These are phyloP conservation scores for Cyclanthera cordifolia DNA, from an alignment of 306 rosid genomes.

Conservation along the genomic window DNA sequence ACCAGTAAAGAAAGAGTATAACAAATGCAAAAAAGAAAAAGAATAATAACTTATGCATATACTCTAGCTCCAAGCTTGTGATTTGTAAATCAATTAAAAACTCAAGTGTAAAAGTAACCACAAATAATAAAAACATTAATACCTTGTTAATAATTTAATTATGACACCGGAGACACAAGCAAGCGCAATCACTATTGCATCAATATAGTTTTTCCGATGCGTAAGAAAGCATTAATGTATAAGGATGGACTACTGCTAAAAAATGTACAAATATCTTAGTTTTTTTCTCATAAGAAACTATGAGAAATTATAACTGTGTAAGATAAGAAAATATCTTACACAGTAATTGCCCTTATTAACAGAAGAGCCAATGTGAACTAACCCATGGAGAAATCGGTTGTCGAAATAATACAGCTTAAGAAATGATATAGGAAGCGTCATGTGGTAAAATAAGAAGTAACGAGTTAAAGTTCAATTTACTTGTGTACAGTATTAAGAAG, in stretches of 20 bases:
- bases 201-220: background rate
- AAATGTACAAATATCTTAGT: background rate
- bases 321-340: constrained; percentile 2
- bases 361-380: background rate
- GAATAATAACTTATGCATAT: background rate
- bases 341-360: background rate
- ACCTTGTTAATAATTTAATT: background rate
- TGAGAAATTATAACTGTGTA: too few relatives aligned
- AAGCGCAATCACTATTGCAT: background rate
- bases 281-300: too few relatives aligned
- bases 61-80: background rate
- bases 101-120: background rate
- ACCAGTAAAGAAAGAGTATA: too few relatives aligned
- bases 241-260: background rate
- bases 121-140: background rate
- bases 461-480: constrained; percentile 24
- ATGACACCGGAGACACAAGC: background rate
- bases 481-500: constrained; percentile 89
- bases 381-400: background rate
- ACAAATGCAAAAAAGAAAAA: too few relatives aligned
- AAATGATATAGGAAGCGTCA: background rate
- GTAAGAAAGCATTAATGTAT: background rate
- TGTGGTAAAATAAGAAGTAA: constrained; percentile 2
- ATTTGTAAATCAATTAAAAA: background rate
- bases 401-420: background rate